phyloP scores from a whole-genome alignment of 345 rosid genomes.

The Brassica rapa region DNA sequence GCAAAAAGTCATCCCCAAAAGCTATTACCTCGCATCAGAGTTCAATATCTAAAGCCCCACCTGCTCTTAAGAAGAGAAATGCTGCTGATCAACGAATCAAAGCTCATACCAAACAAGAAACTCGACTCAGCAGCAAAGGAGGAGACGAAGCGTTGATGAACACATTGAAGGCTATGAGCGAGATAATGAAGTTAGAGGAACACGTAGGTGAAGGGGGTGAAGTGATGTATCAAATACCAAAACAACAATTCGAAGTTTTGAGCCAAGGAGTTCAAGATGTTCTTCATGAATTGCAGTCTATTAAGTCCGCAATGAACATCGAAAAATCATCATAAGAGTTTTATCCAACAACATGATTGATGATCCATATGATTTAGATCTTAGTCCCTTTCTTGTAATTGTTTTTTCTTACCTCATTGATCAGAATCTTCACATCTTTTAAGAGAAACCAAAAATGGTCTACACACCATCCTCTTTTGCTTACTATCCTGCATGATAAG shows the following conservation, averaged over 20 bases:
- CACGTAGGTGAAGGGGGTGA: slow-evolving; percentile 26
- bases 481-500: not conserved
- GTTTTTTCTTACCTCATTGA: not conserved
- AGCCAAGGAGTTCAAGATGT: slow-evolving; percentile 26
- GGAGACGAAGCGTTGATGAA: slow-evolving; percentile 3
- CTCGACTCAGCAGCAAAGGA: not conserved
- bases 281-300: slow-evolving; percentile 26
- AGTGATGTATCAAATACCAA: slow-evolving; percentile 28
- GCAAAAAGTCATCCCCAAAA: slow-evolving; percentile 2
- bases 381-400: not conserved
- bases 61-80: not conserved
- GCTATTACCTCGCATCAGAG: not conserved
- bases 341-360: not conserved
- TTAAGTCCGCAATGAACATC: slow-evolving; percentile 23
- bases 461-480: slow-evolving; percentile 1
- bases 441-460: not conserved
- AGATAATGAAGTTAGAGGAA: slow-evolving; percentile 10
- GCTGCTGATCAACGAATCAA: not conserved
- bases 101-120: not conserved
- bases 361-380: not conserved
- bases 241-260: slow-evolving; percentile 23
- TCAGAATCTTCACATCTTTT: slow-evolving; percentile 2
- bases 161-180: slow-evolving; percentile 13
- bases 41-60: slow-evolving; percentile 1
- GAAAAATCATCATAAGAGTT: not conserved